These are phyloP conservation scores for Dactylellina cionopaga DNA, from an alignment of 2,329 filamentous ascomycete species.

Conservation along the genomic window DNA sequence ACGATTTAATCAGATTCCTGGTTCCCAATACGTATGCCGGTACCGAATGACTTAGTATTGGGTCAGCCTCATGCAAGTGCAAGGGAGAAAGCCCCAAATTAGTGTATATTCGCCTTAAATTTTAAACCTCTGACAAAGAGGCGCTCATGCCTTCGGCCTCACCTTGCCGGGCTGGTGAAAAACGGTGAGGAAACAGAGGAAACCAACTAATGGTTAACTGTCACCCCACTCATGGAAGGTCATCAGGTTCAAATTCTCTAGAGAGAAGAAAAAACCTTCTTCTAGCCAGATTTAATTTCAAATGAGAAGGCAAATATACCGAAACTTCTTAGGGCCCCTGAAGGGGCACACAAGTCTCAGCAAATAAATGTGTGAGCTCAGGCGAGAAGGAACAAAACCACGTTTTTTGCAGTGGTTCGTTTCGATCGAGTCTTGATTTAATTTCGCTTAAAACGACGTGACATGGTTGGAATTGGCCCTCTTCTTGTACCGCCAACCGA, in stretches of 20 bases:
- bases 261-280: background rate
- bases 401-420: constrained; percentile 52
- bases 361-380: constrained; percentile 44
- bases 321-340: no score
- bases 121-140: constrained; percentile 41
- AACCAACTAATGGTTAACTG: background rate
- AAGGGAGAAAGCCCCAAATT: constrained; percentile 23
- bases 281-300: constrained; percentile 7
- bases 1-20: background rate
- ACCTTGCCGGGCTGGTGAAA: background rate
- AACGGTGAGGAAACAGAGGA: background rate
- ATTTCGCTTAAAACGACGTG: constrained; percentile 52
- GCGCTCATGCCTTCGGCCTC: constrained; percentile 14
- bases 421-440: constrained; percentile 50
- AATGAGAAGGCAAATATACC: constrained; percentile 23
- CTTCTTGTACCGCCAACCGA: constrained; percentile 45
- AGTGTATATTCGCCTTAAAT: constrained; percentile 23
- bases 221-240: background rate
- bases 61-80: constrained; percentile 30
- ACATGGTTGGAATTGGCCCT: constrained; percentile 32
- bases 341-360: constrained; percentile 31
- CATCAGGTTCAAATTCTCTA: background rate
- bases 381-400: constrained; percentile 46
- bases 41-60: constrained; percentile 12
- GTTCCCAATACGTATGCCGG: background rate